Evolutionary conservation across 2,329 filamentous ascomycete species (phyloP).

Genomic region (Huntiella abstrusa): DNA sequence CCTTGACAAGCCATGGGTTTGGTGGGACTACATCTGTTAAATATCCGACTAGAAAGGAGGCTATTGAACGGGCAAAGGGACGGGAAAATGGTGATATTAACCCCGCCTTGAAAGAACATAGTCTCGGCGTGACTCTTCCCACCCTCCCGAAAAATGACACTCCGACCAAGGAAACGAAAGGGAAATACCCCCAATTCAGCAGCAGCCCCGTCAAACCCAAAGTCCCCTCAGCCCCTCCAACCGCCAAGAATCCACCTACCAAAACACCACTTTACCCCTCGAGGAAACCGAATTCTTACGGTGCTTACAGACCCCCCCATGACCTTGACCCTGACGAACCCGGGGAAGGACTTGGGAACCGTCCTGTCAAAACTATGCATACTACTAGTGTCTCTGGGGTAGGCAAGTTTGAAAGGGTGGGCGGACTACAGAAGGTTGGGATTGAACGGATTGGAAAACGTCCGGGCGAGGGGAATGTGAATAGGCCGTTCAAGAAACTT

Average conservation of each 20-base stretch:
- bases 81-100: conserved; percentile 14
- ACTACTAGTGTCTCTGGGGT: conserved; percentile 28
- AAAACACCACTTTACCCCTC: neutral
- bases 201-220: conserved; percentile 31
- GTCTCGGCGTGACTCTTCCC: conserved; percentile 17
- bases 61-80: neutral
- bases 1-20: neutral
- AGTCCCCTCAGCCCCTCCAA: conserved; percentile 6
- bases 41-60: neutral
- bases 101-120: conserved; percentile 21
- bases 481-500: conserved; percentile 37
- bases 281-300: neutral
- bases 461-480: conserved; percentile 15
- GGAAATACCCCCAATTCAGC: conserved; percentile 37
- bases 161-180: conserved; percentile 13
- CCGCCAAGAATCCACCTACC: too few species aligned
- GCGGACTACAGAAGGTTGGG: conserved; percentile 29
- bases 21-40: neutral
- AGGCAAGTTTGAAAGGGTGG: conserved; percentile 25
- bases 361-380: conserved; percentile 28
- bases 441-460: conserved; percentile 13
- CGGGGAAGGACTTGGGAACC: conserved; percentile 18
- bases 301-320: neutral
- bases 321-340: neutral
- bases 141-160: conserved; percentile 3